Percentiles rank a stretch among this genome's conserved stretches.
These are phyloP conservation scores for Trichocomaceae sp. DNA, from an alignment of 2,329 filamentous ascomycete species.

Conservation along the genomic window DNA sequence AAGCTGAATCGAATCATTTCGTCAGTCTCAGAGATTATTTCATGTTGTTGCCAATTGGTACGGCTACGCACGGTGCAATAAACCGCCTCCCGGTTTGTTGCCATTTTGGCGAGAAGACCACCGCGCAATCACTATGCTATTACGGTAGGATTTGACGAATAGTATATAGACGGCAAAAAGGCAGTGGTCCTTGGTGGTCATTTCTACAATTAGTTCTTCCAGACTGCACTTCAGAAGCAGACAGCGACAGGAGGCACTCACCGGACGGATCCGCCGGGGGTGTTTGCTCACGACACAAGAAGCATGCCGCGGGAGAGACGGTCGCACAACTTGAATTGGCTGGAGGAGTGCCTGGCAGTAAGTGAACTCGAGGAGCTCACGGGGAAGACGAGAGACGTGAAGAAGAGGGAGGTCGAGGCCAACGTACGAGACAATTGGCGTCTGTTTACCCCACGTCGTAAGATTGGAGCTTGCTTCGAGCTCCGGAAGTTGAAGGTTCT, in stretches of 20 bases:
- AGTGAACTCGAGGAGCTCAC: background rate
- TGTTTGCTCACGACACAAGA: conserved; percentile 7
- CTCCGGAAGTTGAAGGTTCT: background rate
- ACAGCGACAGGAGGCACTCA: conserved; percentile 9
- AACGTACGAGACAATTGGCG: background rate
- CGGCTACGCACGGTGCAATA: conserved; percentile 55
- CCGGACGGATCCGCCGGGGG: conserved; percentile 8
- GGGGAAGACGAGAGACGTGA: background rate
- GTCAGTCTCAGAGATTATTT: conserved; percentile 4
- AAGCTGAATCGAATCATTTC: conserved; percentile 53
- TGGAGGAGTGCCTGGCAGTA: background rate
- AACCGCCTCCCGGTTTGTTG: conserved; percentile 48
- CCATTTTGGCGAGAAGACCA: conserved; percentile 27
- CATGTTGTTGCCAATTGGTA: background rate
- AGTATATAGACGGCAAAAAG: background rate
- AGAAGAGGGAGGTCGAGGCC: background rate
- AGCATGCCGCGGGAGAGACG: conserved; percentile 7
- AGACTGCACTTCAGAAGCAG: background rate
- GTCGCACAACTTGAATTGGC: conserved; percentile 8
- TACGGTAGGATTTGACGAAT: background rate
- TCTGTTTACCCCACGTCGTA: background rate
- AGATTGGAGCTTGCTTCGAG: background rate
- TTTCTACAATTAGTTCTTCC: conserved; percentile 6
- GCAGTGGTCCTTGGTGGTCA: background rate
- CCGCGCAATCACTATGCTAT: background rate